phyloP scores from a whole-genome alignment of 1,284 basidiomycete genomes.

The Melampsora larici-populina region DNA sequence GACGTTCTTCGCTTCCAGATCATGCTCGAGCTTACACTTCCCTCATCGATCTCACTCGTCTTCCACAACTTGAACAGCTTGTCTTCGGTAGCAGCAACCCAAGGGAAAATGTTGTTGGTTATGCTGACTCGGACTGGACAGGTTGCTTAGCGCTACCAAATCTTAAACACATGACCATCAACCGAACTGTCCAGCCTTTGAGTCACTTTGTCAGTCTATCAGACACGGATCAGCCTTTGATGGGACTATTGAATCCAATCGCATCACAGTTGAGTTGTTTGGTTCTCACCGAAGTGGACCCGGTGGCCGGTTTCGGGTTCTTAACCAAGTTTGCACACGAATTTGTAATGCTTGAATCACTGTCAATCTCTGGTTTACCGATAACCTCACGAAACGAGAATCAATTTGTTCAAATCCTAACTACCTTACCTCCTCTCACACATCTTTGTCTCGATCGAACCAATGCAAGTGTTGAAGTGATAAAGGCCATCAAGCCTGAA shows the following conservation, averaged over 20 bases:
- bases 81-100: no score
- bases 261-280: slow-evolving; percentile 12
- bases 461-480: background rate
- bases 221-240: background rate
- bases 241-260: slow-evolving; percentile 3
- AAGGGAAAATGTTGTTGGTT: no score
- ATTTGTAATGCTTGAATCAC: slow-evolving; percentile 27
- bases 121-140: no score
- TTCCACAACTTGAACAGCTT: no score
- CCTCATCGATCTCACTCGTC: no score
- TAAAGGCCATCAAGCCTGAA: slow-evolving; percentile 16
- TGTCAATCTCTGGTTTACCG: slow-evolving; percentile 16
- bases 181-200: no score
- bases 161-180: no score
- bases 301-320: slow-evolving; percentile 8
- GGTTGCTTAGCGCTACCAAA: no score
- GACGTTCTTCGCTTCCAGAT: no score
- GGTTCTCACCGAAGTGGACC: slow-evolving; percentile 5
- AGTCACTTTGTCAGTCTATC: no score
- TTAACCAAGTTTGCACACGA: slow-evolving; percentile 14
- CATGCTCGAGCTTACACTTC: no score
- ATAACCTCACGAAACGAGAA: slow-evolving; percentile 7
- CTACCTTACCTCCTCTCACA: slow-evolving; percentile 13
- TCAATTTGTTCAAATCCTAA: slow-evolving; percentile 8
- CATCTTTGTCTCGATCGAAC: slow-evolving; percentile 15